These are phyloP conservation scores for Fraxinus albicans DNA, from an alignment of 305 asterid species.

Conservation along the genomic window DNA sequence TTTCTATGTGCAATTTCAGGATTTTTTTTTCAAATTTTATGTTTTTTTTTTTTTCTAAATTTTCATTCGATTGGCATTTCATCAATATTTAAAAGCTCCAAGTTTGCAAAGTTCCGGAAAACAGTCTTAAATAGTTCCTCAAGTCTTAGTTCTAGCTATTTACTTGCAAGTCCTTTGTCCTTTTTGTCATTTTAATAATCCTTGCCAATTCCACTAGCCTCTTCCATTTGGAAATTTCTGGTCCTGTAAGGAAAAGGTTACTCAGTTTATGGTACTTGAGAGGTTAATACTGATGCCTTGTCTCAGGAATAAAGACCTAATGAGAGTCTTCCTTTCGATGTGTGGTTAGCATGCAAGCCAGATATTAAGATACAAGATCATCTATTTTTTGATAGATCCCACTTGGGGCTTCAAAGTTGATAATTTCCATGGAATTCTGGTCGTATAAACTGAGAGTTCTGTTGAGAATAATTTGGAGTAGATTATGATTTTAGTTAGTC, in stretches of 20 bases:
- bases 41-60: background rate
- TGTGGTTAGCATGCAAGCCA: background rate
- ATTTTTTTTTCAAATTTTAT: background rate
- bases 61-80: background rate
- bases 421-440: background rate
- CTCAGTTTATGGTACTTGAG: background rate
- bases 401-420: background rate
- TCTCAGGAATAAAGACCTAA: background rate
- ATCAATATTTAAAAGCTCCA: background rate
- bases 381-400: background rate
- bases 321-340: background rate
- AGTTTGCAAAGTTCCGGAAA: background rate
- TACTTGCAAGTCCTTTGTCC: background rate
- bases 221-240: background rate
- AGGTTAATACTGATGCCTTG: background rate
- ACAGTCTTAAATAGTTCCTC: background rate
- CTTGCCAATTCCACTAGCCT: background rate
- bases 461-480: background rate
- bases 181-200: background rate
- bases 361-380: background rate
- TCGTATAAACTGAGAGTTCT: background rate
- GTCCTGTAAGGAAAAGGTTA: background rate
- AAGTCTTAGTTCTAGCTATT: background rate
- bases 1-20: background rate
- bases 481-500: background rate